These are phyloP conservation scores for Cercospora nicotianae DNA, from an alignment of 2,329 filamentous ascomycete genomes.

Conservation along the genomic window DNA sequence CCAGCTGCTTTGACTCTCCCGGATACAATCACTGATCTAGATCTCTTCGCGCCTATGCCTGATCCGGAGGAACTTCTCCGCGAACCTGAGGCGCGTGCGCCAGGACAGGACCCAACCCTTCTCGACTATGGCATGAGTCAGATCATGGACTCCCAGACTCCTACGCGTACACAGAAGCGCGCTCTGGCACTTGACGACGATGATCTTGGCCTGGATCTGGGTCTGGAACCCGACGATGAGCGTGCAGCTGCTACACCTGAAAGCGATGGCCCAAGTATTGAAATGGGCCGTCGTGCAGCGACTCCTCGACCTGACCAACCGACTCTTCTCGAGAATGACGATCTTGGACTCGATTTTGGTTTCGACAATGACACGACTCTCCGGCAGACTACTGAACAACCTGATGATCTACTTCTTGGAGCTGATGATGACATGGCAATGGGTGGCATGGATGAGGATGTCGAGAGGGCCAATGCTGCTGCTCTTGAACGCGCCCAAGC, in stretches of 20 bases:
- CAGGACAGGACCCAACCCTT: constrained; percentile 45
- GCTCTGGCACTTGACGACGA: constrained; percentile 55
- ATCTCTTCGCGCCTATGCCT: constrained; percentile 74
- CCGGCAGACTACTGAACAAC: constrained; percentile 21
- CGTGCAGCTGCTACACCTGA: constrained; percentile 40
- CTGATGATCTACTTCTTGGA: constrained; percentile 27
- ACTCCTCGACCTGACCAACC: constrained; percentile 57
- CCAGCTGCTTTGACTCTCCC: constrained; percentile 85
- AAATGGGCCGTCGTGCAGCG: constrained; percentile 86
- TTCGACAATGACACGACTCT: constrained; percentile 40
- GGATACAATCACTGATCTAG: constrained; percentile 89
- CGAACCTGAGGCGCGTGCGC: constrained; percentile 33
- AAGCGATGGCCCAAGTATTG: constrained; percentile 60
- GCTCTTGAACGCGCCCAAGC: constrained; percentile 47
- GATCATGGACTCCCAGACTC: constrained; percentile 56
- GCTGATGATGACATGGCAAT: constrained; percentile 45
- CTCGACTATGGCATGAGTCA: constrained; percentile 69
- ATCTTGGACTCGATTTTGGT: constrained; percentile 52
- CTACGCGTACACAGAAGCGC: constrained; percentile 27
- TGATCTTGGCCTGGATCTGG: constrained; percentile 65
- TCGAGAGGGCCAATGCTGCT: constrained; percentile 44
- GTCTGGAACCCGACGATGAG: constrained; percentile 46
- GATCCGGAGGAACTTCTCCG: constrained; percentile 78
- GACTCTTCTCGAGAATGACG: constrained; percentile 58
- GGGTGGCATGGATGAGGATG: constrained; percentile 44